Evolutionary conservation across 352 stramenopile genomes (phyloP).

Genomic region (Phytophthora parvispora): DNA sequence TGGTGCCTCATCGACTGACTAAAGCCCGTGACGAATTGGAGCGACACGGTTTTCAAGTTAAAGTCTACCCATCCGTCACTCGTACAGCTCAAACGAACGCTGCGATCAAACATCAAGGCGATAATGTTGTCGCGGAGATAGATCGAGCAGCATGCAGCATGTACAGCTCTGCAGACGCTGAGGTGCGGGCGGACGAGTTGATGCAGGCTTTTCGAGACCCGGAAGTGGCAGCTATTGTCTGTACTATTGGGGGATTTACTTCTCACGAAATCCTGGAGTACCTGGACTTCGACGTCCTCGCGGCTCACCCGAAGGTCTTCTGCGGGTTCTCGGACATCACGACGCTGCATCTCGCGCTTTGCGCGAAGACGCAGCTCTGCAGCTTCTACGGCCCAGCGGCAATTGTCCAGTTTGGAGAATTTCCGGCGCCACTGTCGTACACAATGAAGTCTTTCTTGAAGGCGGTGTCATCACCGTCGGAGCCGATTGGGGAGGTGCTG

Average conservation of each 20-base stretch:
- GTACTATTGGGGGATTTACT: conserved; percentile 67
- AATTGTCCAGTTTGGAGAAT: conserved; percentile 70
- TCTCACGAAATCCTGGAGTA: conserved; percentile 71
- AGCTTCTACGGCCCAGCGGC: conserved; percentile 73
- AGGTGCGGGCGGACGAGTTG: conserved; percentile 51
- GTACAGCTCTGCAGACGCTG: conserved; percentile 63
- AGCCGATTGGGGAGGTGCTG: conserved; percentile 41
- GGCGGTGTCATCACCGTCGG: conserved; percentile 20
- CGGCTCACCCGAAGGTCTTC: conserved; percentile 61
- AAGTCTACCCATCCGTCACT: conserved; percentile 55
- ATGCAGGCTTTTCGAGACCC: conserved; percentile 66
- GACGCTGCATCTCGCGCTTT: conserved; percentile 67
- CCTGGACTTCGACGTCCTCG: conserved; percentile 63
- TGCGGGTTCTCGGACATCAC: conserved; percentile 73
- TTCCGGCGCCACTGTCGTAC: conserved; percentile 54
- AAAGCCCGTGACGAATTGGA: conserved; percentile 50
- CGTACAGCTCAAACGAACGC: conserved; percentile 44
- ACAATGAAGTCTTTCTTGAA: conserved; percentile 54
- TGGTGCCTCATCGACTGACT: conserved; percentile 52
- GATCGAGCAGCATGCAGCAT: conserved; percentile 20
- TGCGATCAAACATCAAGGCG: neutral
- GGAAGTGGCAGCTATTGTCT: conserved; percentile 53
- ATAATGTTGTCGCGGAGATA: conserved; percentile 9
- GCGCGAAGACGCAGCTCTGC: conserved; percentile 46
- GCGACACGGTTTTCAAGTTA: conserved; percentile 47